phyloP scores from a whole-genome alignment of 148 eudicot genomes.

The Rhododendron molle region DNA sequence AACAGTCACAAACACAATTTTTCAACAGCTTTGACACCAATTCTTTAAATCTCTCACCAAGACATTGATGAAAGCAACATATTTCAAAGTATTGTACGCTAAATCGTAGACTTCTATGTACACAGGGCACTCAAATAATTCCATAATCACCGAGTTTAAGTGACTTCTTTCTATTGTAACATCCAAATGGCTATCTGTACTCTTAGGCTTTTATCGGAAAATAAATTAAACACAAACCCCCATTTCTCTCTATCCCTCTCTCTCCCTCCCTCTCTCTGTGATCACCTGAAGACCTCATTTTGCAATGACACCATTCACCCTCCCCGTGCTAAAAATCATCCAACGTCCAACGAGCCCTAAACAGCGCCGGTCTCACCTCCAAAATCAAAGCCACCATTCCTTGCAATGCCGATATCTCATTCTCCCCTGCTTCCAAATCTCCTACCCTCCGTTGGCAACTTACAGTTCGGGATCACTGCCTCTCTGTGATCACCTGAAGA shows the following conservation, averaged over 20 bases:
- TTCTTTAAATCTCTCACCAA: neutral
- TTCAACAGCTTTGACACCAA: neutral
- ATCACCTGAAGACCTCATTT: too few species aligned
- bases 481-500: too few species aligned
- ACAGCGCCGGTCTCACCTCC: conserved; percentile 55
- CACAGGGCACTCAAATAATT: neutral
- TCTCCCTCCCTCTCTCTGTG: too few species aligned
- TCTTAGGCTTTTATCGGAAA: too few species aligned
- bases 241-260: too few species aligned
- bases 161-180: too few species aligned
- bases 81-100: neutral
- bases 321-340: conserved; percentile 64
- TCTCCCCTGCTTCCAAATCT: conserved; percentile 41
- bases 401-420: conserved; percentile 78
- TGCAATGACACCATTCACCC: conserved; percentile 18
- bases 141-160: neutral
- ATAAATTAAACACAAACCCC: too few species aligned
- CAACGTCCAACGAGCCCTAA: conserved; percentile 56
- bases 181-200: too few species aligned
- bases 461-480: too few species aligned
- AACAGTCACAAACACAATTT: neutral
- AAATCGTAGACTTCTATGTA: neutral
- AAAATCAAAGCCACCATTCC: conserved; percentile 79
- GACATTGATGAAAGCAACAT: neutral
- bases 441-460: too few species aligned